Percentiles rank a stretch among this genome's conserved stretches.
phyloP scores from a whole-genome alignment of 192 early-diverging fungal species.

The Backusella luteola region DNA sequence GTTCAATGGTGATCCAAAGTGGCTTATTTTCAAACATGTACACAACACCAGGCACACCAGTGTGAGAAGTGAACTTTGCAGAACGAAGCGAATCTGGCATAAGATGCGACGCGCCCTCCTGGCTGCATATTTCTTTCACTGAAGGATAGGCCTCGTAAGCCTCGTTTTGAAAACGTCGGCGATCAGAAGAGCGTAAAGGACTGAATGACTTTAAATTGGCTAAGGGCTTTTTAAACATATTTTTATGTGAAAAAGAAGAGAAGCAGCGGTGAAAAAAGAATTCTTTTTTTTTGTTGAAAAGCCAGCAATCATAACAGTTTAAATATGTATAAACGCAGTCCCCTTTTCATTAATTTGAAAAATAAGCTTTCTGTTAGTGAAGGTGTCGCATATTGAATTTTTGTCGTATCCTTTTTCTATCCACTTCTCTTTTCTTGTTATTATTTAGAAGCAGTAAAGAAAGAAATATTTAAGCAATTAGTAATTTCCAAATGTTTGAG shows the following conservation, averaged over 20 bases:
- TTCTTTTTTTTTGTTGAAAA: no score
- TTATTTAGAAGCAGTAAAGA: no score
- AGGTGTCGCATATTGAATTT: no score
- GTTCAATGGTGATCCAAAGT: constrained; percentile 62
- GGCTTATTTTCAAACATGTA: constrained; percentile 63
- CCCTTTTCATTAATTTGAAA: no score
- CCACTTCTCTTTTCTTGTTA: no score
- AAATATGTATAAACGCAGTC: no score
- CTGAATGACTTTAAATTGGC: constrained; percentile 66
- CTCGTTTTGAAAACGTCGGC: constrained; percentile 63
- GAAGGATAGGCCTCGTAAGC: constrained; percentile 52
- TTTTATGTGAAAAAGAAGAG: background rate
- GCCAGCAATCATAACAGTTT: no score
- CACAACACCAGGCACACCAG: constrained; percentile 60
- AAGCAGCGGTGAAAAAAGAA: no score
- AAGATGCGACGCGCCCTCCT: constrained; percentile 37
- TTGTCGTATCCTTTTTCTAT: no score
- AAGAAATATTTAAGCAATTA: no score
- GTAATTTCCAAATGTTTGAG: no score
- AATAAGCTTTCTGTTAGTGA: no score
- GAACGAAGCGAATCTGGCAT: constrained; percentile 58
- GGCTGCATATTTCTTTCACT: constrained; percentile 36
- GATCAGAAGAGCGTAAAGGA: constrained; percentile 64
- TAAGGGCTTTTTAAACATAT: constrained; percentile 79
- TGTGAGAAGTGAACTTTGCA: constrained; percentile 66